These are phyloP conservation scores for Yarrowia galli DNA, from an alignment of 1,139 yeast genomes.

Conservation along the genomic window DNA sequence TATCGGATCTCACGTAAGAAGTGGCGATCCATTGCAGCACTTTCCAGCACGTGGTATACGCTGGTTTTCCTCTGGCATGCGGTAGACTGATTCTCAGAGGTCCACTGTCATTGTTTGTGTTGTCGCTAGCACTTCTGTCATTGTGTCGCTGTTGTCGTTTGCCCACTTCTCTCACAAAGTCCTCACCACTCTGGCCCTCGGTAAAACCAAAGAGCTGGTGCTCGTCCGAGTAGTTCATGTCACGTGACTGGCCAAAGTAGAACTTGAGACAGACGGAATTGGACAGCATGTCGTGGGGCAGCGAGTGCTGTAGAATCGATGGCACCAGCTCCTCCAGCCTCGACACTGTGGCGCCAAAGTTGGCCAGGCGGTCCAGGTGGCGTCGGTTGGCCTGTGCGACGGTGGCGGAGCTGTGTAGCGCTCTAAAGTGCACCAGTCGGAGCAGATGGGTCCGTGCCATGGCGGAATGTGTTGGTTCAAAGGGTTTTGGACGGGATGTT, in stretches of 20 bases:
- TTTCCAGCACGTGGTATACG: constrained; percentile 34
- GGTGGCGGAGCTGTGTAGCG: constrained; percentile 16
- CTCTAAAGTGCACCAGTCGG: constrained; percentile 25
- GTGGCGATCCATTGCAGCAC: constrained; percentile 32
- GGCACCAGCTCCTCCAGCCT: constrained; percentile 34
- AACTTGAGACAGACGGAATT: constrained; percentile 37
- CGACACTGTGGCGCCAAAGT: constrained; percentile 34
- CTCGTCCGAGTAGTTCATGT: constrained; percentile 20
- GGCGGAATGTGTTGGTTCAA: not conserved
- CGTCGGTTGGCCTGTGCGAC: constrained; percentile 7
- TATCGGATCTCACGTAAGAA: constrained; percentile 21
- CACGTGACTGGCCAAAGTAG: constrained; percentile 30
- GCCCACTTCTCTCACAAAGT: constrained; percentile 16
- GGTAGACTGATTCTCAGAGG: constrained; percentile 21
- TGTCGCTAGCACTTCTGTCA: not conserved
- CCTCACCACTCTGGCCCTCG: constrained; percentile 30
- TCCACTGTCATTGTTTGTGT: not conserved
- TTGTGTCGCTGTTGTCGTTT: constrained; percentile 2
- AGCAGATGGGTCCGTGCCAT: constrained; percentile 16
- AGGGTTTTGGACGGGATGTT: not conserved
- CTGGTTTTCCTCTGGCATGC: constrained; percentile 31
- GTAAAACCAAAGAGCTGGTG: constrained; percentile 28
- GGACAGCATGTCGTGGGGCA: constrained; percentile 32
- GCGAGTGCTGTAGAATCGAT: constrained; percentile 7
- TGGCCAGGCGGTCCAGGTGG: constrained; percentile 36